Base-by-base conservation (phyloP, 345 rosid species). In the Populus ilicifolia region DNA sequence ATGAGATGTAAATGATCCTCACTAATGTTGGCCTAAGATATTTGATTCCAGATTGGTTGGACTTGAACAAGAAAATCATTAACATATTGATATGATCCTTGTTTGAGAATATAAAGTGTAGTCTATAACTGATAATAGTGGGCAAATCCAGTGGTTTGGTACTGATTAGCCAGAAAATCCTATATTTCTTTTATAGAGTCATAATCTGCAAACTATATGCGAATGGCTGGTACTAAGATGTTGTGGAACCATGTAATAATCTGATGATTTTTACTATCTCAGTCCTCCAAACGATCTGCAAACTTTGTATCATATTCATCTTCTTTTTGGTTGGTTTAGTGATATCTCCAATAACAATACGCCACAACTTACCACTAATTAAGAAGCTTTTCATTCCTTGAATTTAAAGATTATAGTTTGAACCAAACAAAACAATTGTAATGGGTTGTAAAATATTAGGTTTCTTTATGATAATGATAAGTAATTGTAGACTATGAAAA, bases 261-360 rank as follows among this genome's bases (percentile, higher is more conserved):
- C 20, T 20, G 67, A 56, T 73, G 67, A 41, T 56, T 72, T 54
- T 72, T 72, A 13, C 35, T 72, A 17, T 70, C 71, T 30, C 77
- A 75, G 27, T 75, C 62, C 5, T 75, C 77, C 20, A 65, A 27
- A 2, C 44, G 67, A 13, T 76, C 71, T 5, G n/a, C 9, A 30
- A 75, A 43, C 11, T 25, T 44, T 2, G 71, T 8, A 48, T 75
- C 30, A 43, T 6, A 20, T 66, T 73, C 67, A 73, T 65, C 71
- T 41, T 9, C 20, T 29, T 10, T 63, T 33, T 63, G 8, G 38
- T 14, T 25, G 25, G 70, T 29, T 74, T 74, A 27, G 61, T 44
- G n/a, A 62, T 74, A 38, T 63, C 77, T n/a, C 56, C 23, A 27
- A 16, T 36, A 6, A 73, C 25, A 41, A 59, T 59, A 46, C 6